These are phyloP conservation scores for Polyplosphaeria fusca DNA, from an alignment of 495 filamentous ascomycete species.

Conservation along the genomic window DNA sequence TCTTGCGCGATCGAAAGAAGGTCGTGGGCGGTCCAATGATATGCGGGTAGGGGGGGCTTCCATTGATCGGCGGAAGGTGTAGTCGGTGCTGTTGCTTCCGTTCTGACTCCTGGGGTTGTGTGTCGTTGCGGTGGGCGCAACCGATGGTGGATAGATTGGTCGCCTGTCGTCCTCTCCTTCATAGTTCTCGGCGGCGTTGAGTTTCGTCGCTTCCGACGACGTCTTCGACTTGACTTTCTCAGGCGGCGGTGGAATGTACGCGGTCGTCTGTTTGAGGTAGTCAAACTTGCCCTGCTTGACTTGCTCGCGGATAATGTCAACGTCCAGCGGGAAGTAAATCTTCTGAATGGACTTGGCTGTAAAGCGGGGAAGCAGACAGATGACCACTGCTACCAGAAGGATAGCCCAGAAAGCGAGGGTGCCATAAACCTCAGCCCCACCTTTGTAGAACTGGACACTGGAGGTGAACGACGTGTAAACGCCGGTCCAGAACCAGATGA, in stretches of 20 bases:
- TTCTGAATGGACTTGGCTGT: conserved; percentile 84
- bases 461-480: conserved; percentile 72
- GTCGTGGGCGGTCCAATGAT: conserved; percentile 53
- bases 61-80: conserved; percentile 51
- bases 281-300: conserved; percentile 75
- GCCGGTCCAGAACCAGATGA: conserved; percentile 96
- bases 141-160: conserved; percentile 87
- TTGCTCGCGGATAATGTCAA: conserved; percentile 96
- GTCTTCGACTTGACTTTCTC: conserved; percentile 49
- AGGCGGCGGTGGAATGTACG: conserved; percentile 38
- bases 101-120: conserved; percentile 83
- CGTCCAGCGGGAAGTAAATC: conserved; percentile 83
- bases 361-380: conserved; percentile 83
- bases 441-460: conserved; percentile 70
- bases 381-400: conserved; percentile 66
- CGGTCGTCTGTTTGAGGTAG: conserved; percentile 57
- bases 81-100: conserved; percentile 90
- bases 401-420: conserved; percentile 83
- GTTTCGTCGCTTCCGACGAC: conserved; percentile 63
- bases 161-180: conserved; percentile 75
- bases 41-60: conserved; percentile 19
- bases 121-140: conserved; percentile 70
- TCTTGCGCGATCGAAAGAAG: conserved; percentile 75
- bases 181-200: conserved; percentile 45
- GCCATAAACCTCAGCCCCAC: conserved; percentile 74